phyloP scores from a whole-genome alignment of 768 basidiomycete species.

The Lepiota subincarnata region DNA sequence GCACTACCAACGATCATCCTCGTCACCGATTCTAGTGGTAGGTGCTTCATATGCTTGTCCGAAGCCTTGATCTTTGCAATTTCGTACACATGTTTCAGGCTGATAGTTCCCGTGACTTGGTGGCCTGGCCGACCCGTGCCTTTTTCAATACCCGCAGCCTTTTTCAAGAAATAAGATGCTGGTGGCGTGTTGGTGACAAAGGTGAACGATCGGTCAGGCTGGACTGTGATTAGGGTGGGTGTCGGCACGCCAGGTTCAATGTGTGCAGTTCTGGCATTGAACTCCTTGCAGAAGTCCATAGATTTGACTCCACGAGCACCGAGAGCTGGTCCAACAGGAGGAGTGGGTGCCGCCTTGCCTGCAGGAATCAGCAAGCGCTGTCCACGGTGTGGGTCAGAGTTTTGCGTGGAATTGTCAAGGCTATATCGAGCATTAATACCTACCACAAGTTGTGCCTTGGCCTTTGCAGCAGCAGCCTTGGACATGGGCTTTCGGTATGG shows the following conservation, averaged over 20 bases:
- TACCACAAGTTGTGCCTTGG: slow-evolving; percentile 75
- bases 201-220: slow-evolving; percentile 92
- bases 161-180: slow-evolving; percentile 85
- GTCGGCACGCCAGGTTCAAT: slow-evolving; percentile 80
- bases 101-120: slow-evolving; percentile 76
- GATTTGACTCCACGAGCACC: slow-evolving; percentile 98
- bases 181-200: slow-evolving; percentile 93
- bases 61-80: slow-evolving; percentile 95
- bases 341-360: slow-evolving; percentile 93
- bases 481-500: slow-evolving; percentile 47
- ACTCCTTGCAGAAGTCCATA: slow-evolving; percentile 99
- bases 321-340: slow-evolving; percentile 94
- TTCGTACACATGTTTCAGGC: slow-evolving; percentile 96
- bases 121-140: slow-evolving; percentile 82
- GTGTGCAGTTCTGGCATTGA: slow-evolving; percentile 95
- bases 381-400: slow-evolving; percentile 14
- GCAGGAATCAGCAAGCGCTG: slow-evolving; percentile 87
- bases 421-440: slow-evolving; percentile 24
- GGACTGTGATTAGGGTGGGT: slow-evolving; percentile 90
- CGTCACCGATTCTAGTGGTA: slow-evolving; percentile 83
- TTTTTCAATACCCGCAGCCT: slow-evolving; percentile 85
- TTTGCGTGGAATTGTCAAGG: slow-evolving; percentile 2
- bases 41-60: slow-evolving; percentile 85
- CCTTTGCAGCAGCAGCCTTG: slow-evolving; percentile 52
- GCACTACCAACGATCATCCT: slow-evolving; percentile 88